Base-by-base conservation (phyloP, 2,329 filamentous ascomycete genomes). In the Paecilomyces sp. region DNA sequence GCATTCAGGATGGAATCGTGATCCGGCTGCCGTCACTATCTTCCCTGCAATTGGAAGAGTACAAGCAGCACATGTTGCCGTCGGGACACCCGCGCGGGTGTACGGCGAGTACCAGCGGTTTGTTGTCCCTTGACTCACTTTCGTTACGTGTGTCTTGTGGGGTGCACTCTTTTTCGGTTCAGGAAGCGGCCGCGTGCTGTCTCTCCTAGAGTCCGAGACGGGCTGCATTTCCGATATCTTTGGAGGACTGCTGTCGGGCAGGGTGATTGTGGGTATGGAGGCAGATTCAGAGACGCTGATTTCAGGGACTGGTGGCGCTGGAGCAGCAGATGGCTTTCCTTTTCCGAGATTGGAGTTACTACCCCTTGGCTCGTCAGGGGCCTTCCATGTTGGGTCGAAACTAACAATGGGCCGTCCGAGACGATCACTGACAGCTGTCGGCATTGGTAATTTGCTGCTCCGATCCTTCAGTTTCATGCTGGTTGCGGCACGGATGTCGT, bases 351-450 rank as follows among this genome's bases (percentile, higher is more conserved):
- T 60, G 33, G 64, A 59, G 22, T 60, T 64, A 15, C 65, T 60
- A 4, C 65, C 64, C 55, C 68, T 69, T 8, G 69, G 63, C 28
- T 68, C 63, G 75, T 79, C 79, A 74, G 82, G 80, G 78, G 83
- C 79, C 76, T 88, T 89, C 79, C 91, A 96, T 72, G 88, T 85
- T 70, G 85, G 85, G 77, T 96, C 85, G 82, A 97, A 97, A 83
- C 93, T 97, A 82, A 97, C 93, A 81, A 97, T 97, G 64, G 93
- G 93, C 72, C 93, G 87, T 68, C 91, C 91, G 68, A 90, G 89
- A 71, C 84, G 89, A 78, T 97, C 89, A 79, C 92, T 97, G 75
- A 97, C 92, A 70, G 90, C 88, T 58, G 90, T 91, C 65, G 93
- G 93, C 70, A 89, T 93, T 30, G 92, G 93, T 63, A 97, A 81